Conservation (phyloP, 371 early-diverging fungal genomes). For the Mucor piriformis region DNA sequence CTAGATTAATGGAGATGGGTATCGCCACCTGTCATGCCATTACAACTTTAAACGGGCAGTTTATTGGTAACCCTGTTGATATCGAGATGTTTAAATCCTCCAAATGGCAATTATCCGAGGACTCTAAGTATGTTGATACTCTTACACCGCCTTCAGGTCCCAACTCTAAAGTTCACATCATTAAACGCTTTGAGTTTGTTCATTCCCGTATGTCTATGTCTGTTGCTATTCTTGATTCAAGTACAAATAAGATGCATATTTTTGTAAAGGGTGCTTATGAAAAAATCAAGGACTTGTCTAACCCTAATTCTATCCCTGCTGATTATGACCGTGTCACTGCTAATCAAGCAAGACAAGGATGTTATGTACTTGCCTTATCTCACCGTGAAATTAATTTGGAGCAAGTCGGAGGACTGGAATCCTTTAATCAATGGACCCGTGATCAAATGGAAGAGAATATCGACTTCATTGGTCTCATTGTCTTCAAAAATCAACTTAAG, state of each 20-base stretch:
- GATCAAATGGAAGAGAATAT: slow-evolving; percentile 73
- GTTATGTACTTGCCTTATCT: slow-evolving; percentile 79
- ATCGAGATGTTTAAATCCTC: slow-evolving; percentile 90
- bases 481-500: slow-evolving; percentile 91
- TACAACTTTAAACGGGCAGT: slow-evolving; percentile 67
- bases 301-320: slow-evolving; percentile 58
- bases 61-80: slow-evolving; percentile 87
- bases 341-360: slow-evolving; percentile 70
- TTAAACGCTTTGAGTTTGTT: slow-evolving; percentile 87
- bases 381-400: slow-evolving; percentile 54
- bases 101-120: slow-evolving; percentile 42
- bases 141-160: slow-evolving; percentile 34
- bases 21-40: slow-evolving; percentile 86
- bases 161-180: slow-evolving; percentile 43
- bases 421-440: slow-evolving; percentile 52
- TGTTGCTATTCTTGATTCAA: slow-evolving; percentile 68
- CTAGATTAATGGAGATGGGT: slow-evolving; percentile 58
- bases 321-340: slow-evolving; percentile 64
- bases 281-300: slow-evolving; percentile 64
- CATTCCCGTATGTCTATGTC: slow-evolving; percentile 86
- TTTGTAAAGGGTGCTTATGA: slow-evolving; percentile 88
- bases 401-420: slow-evolving; percentile 39
- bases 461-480: slow-evolving; percentile 70
- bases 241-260: slow-evolving; percentile 62
- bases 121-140: slow-evolving; percentile 47